Evolutionary conservation across 768 basidiomycete genomes (phyloP).

Genomic region (Trametes villosa): DNA sequence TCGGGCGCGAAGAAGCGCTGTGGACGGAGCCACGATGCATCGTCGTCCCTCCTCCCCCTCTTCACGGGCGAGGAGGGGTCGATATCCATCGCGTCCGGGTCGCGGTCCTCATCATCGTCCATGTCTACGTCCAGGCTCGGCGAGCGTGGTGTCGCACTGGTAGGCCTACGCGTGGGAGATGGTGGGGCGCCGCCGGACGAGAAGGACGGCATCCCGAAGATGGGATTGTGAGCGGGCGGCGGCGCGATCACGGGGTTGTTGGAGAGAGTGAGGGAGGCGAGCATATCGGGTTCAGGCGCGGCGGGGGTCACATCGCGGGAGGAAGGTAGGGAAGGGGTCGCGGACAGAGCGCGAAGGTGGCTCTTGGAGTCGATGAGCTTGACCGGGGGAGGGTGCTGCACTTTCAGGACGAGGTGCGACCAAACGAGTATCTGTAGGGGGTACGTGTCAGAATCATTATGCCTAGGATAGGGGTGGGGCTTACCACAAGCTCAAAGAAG

Average conservation of each 20-base stretch:
- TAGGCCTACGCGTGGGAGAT: slow-evolving; percentile 11
- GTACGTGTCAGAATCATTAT: neutral
- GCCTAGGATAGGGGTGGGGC: slow-evolving; percentile 29
- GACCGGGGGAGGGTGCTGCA: slow-evolving; percentile 72
- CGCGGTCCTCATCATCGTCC: slow-evolving; percentile 34
- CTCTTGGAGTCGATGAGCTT: slow-evolving; percentile 66
- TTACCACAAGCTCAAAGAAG: slow-evolving; percentile 59
- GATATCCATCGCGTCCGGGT: slow-evolving; percentile 63
- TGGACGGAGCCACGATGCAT: slow-evolving; percentile 61
- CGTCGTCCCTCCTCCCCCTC: slow-evolving; percentile 33
- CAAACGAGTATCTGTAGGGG: slow-evolving; percentile 49
- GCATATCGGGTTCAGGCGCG: slow-evolving; percentile 55
- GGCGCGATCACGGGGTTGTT: slow-evolving; percentile 56
- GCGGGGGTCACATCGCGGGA: slow-evolving; percentile 48
- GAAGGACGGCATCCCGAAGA: slow-evolving; percentile 76
- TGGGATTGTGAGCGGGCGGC: slow-evolving; percentile 43
- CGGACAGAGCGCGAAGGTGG: slow-evolving; percentile 34
- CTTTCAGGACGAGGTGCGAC: slow-evolving; percentile 59
- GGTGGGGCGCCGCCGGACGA: slow-evolving; percentile 33
- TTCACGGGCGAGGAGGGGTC: slow-evolving; percentile 33
- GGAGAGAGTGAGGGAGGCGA: slow-evolving; percentile 67
- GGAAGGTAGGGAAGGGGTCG: slow-evolving; percentile 30
- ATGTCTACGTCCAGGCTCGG: slow-evolving; percentile 28
- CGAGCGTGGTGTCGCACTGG: slow-evolving; percentile 4
- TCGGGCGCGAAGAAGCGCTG: slow-evolving; percentile 81